Percentiles rank a stretch among this genome's conserved stretches.
Evolutionary conservation across 148 eudicot genomes (phyloP).

Genomic region (Linanthus parryae): DNA sequence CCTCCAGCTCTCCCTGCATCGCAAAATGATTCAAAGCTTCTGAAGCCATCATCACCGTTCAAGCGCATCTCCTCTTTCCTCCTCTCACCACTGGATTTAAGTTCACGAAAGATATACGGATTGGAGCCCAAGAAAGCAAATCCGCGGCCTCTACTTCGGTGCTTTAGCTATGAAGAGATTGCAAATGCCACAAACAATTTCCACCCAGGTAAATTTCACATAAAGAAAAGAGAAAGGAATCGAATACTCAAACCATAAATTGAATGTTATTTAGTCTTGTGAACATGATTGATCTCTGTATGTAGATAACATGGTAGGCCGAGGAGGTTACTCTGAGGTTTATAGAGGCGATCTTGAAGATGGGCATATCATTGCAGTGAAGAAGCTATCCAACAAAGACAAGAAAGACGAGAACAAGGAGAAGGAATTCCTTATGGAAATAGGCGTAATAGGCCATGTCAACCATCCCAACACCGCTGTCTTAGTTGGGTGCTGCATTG

Average conservation of each 20-base stretch:
- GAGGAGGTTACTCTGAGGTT: conserved; percentile 93
- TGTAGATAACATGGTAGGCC: conserved; percentile 78
- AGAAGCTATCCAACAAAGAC: conserved; percentile 48
- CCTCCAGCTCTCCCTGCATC: conserved; percentile 5
- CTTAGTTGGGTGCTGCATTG: conserved; percentile 65
- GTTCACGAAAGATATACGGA: conserved; percentile 20
- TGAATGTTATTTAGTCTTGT: not conserved
- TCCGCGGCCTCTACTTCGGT: conserved; percentile 48
- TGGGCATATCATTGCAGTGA: conserved; percentile 63
- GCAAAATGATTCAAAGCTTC: conserved; percentile 9
- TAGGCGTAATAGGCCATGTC: conserved; percentile 77
- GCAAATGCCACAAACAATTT: conserved; percentile 64
- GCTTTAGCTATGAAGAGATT: conserved; percentile 72
- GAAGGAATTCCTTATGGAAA: conserved; percentile 70
- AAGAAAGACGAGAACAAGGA: conserved; percentile 50
- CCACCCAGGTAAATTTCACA: conserved; percentile 70
- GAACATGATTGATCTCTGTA: not conserved
- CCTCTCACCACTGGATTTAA: conserved; percentile 30
- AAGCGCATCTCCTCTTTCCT: conserved; percentile 50
- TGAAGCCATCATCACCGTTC: conserved; percentile 36
- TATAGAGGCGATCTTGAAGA: conserved; percentile 58
- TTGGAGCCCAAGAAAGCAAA: conserved; percentile 14
- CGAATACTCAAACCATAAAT: not conserved
- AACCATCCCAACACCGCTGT: conserved; percentile 77
- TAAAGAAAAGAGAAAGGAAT: not conserved